Evolutionary conservation across 192 early-diverging fungal genomes (phyloP).

Genomic region (Chytriomyces sp.): DNA sequence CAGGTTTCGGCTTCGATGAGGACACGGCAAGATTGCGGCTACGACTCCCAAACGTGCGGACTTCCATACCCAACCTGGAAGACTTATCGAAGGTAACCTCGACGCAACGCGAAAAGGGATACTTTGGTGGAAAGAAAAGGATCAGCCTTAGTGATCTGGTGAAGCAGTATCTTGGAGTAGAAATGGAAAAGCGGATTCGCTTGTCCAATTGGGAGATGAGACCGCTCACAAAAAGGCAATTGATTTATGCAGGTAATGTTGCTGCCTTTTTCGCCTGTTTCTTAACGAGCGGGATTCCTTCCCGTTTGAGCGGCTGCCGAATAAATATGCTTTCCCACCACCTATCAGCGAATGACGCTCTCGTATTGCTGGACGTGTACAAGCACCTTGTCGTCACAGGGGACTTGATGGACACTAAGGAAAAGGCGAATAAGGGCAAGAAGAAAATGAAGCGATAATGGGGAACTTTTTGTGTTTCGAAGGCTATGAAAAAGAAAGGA

Average conservation of each 20-base stretch:
- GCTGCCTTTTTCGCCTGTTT: neutral
- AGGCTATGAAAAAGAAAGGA: neutral
- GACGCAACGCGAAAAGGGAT: neutral
- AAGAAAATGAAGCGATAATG: too few relatives aligned
- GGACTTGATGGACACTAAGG: slow-evolving; percentile 4
- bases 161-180: slow-evolving; percentile 1
- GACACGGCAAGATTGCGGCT: neutral
- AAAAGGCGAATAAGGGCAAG: neutral
- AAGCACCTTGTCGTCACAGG: neutral
- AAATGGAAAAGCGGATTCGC: slow-evolving; percentile 19
- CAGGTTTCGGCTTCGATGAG: slow-evolving; percentile 22
- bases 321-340: too few relatives aligned
- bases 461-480: too few relatives aligned
- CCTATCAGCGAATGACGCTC: slow-evolving; percentile 3
- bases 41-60: slow-evolving; percentile 3
- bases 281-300: neutral
- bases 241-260: slow-evolving; percentile 23
- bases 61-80: neutral
- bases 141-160: slow-evolving; percentile 12
- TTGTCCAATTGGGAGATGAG: slow-evolving; percentile 23
- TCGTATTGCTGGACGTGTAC: slow-evolving; percentile 14
- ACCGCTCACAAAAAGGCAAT: slow-evolving; percentile 5
- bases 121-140: slow-evolving; percentile 5
- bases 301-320: too few relatives aligned
- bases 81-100: slow-evolving; percentile 11